Conservation (phyloP, 1,284 basidiomycete species). For the Coniophora puteana region DNA sequence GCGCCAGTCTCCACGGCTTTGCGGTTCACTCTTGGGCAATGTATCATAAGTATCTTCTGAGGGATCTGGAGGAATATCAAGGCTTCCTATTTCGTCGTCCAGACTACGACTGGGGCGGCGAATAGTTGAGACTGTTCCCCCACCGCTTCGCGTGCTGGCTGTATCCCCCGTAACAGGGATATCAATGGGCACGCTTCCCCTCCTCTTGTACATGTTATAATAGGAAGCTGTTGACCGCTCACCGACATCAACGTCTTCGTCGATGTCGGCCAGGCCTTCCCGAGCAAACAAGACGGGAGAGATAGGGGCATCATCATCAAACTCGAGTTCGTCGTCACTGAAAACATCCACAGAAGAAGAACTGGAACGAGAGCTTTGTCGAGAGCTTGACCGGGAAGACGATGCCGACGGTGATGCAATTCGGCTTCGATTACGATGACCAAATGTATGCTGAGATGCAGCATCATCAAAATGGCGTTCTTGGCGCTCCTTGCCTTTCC, state of each 20-base stretch:
- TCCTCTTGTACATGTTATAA: constrained; percentile 28
- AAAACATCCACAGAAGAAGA: constrained; percentile 35
- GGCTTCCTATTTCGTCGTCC: constrained; percentile 39
- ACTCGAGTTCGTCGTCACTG: constrained; percentile 48
- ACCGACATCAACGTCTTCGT: constrained; percentile 26
- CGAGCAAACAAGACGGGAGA: constrained; percentile 30
- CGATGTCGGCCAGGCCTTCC: constrained; percentile 33
- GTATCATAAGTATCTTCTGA: constrained; percentile 29
- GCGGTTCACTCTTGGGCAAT: constrained; percentile 40
- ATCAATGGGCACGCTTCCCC: constrained; percentile 42
- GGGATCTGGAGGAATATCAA: constrained; percentile 19
- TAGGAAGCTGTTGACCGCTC: constrained; percentile 16
- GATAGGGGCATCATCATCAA: constrained; percentile 34
- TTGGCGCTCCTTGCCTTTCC: constrained; percentile 10
- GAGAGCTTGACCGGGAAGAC: constrained; percentile 33
- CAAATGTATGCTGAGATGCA: constrained; percentile 51
- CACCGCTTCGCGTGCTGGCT: constrained; percentile 34
- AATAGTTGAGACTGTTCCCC: constrained; percentile 44
- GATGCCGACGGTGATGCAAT: constrained; percentile 41
- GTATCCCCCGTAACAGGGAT: constrained; percentile 30
- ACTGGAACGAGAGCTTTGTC: constrained; percentile 34
- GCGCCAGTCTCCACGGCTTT: constrained; percentile 41
- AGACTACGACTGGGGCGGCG: constrained; percentile 52
- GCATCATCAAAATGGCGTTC: constrained; percentile 36
- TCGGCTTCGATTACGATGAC: constrained; percentile 19